These are phyloP conservation scores for Yamadazyma triangularis DNA, from an alignment of 1,139 yeast species.

Conservation along the genomic window DNA sequence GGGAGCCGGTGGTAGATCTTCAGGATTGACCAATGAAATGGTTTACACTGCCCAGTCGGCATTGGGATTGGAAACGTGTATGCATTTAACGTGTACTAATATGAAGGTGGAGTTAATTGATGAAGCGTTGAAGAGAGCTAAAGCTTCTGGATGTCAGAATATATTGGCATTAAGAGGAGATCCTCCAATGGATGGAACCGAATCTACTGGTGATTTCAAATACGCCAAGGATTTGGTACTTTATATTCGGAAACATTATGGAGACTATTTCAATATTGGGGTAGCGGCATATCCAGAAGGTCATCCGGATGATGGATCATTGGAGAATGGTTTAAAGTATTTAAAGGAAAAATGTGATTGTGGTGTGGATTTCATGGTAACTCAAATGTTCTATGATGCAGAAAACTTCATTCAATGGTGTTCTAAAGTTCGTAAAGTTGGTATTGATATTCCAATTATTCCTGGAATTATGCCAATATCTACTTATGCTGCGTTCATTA, in stretches of 20 bases:
- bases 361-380: slow-evolving; percentile 89
- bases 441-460: slow-evolving; percentile 82
- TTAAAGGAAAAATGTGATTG: slow-evolving; percentile 87
- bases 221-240: slow-evolving; percentile 84
- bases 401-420: slow-evolving; percentile 87
- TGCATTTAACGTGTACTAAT: slow-evolving; percentile 96
- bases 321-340: slow-evolving; percentile 52
- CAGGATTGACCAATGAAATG: slow-evolving; percentile 81
- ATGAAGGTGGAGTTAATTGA: slow-evolving; percentile 83
- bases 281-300: slow-evolving; percentile 98
- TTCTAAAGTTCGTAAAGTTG: slow-evolving; percentile 59
- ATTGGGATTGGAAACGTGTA: slow-evolving; percentile 93
- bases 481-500: slow-evolving; percentile 83
- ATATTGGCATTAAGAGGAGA: slow-evolving; percentile 84
- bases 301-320: slow-evolving; percentile 76
- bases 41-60: slow-evolving; percentile 89
- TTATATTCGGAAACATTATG: slow-evolving; percentile 68
- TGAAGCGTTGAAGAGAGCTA: slow-evolving; percentile 80
- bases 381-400: slow-evolving; percentile 90
- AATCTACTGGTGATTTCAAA: slow-evolving; percentile 60
- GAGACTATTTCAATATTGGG: slow-evolving; percentile 82
- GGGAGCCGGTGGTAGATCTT: slow-evolving; percentile 94
- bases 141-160: slow-evolving; percentile 89
- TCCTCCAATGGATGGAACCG: slow-evolving; percentile 70
- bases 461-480: slow-evolving; percentile 99